These are phyloP conservation scores for Sugiyamaella lignohabitans DNA, from an alignment of 805 yeast genomes.

Conservation along the genomic window DNA sequence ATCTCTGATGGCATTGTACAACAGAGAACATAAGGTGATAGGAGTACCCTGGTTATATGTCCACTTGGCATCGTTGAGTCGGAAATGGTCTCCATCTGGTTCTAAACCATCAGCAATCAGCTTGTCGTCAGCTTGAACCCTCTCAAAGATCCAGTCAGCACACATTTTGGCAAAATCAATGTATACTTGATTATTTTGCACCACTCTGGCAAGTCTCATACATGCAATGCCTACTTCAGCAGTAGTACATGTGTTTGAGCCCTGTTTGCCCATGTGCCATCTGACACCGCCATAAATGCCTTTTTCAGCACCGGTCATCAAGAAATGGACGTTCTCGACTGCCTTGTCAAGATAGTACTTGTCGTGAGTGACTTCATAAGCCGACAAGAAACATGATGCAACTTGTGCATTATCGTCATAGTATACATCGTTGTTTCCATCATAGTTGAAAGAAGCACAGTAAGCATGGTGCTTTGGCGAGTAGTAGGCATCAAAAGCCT, in stretches of 20 bases:
- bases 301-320: constrained; percentile 59
- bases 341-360: constrained; percentile 47
- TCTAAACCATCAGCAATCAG: constrained; percentile 58
- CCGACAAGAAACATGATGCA: constrained; percentile 55
- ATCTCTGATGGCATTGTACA: constrained; percentile 47
- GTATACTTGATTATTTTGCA: constrained; percentile 41
- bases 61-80: constrained; percentile 49
- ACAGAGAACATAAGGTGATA: constrained; percentile 44
- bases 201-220: constrained; percentile 47
- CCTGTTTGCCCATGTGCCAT: constrained; percentile 59
- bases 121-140: constrained; percentile 48
- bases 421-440: constrained; percentile 57
- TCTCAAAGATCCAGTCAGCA: constrained; percentile 49
- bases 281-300: constrained; percentile 53
- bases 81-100: constrained; percentile 31
- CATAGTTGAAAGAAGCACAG: constrained; percentile 57
- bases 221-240: constrained; percentile 62
- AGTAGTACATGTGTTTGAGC: constrained; percentile 60
- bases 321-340: constrained; percentile 50
- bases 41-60: constrained; percentile 66
- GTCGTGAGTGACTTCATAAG: constrained; percentile 61
- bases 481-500: constrained; percentile 46
- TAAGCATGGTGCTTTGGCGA: constrained; percentile 48
- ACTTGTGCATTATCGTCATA: constrained; percentile 68
- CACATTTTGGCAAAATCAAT: constrained; percentile 55